Evolutionary conservation across 148 eudicot genomes (phyloP).

Genomic region (Rhododendron vialii): DNA sequence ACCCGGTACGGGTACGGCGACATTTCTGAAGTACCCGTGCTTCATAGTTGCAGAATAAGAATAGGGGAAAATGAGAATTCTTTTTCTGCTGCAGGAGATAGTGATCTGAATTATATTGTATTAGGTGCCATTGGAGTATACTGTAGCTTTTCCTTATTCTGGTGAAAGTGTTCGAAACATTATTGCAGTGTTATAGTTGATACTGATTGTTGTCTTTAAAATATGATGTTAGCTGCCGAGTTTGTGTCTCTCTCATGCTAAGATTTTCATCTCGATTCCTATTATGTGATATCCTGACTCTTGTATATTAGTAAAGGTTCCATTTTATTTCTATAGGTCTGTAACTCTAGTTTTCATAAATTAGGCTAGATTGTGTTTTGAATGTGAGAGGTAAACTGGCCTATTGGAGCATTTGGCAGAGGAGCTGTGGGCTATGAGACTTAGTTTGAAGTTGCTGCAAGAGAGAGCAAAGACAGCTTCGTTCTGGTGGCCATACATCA

Average conservation of each 20-base stretch:
- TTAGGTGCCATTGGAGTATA: neutral
- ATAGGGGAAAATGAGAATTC: neutral
- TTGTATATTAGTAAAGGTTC: slow-evolving; percentile 21
- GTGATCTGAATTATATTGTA: neutral
- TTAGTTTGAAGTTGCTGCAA: slow-evolving; percentile 84
- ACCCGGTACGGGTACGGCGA: too few relatives aligned
- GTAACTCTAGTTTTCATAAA: slow-evolving; percentile 30
- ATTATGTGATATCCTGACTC: neutral
- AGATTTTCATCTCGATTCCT: neutral
- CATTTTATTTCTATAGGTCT: slow-evolving; percentile 17
- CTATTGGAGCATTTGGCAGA: slow-evolving; percentile 88
- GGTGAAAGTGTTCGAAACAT: neutral
- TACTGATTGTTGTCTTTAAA: neutral
- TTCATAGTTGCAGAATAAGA: neutral
- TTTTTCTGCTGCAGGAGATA: neutral
- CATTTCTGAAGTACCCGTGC: too few relatives aligned
- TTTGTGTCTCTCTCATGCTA: neutral
- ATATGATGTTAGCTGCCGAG: neutral
- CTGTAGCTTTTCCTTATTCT: neutral
- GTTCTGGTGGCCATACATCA: slow-evolving; percentile 97
- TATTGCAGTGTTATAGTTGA: neutral
- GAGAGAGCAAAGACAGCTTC: slow-evolving; percentile 82
- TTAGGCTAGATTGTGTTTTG: slow-evolving; percentile 57
- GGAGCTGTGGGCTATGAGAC: slow-evolving; percentile 93
- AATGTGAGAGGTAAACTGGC: slow-evolving; percentile 65